phyloP scores from a whole-genome alignment of 1,284 basidiomycete genomes.

The Anthracocystis walkeri region DNA sequence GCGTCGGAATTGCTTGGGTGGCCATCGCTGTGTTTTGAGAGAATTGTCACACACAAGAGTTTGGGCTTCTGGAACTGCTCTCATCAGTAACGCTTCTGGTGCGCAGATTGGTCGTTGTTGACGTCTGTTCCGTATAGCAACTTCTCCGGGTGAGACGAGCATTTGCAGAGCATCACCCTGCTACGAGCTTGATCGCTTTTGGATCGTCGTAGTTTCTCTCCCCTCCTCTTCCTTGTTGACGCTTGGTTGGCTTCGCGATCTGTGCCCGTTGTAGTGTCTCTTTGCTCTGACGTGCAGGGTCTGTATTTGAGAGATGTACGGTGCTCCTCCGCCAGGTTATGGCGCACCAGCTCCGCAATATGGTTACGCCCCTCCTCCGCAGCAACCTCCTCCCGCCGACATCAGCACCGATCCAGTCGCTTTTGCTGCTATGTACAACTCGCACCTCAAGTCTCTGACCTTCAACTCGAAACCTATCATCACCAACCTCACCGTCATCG shows the following conservation, averaged over 20 bases:
- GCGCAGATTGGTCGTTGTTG: background rate
- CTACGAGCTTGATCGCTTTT: background rate
- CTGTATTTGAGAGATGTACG: conserved; percentile 28
- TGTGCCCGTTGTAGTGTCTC: conserved; percentile 16
- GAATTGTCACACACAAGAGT: background rate
- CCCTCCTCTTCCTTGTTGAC: background rate
- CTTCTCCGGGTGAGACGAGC: conserved; percentile 13
- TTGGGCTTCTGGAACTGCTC: background rate
- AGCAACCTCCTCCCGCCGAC: conserved; percentile 16
- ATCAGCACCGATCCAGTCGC: conserved; percentile 73
- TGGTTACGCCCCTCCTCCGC: conserved; percentile 24
- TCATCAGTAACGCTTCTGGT: background rate
- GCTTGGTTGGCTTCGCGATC: background rate
- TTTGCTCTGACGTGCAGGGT: background rate
- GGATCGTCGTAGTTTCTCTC: background rate
- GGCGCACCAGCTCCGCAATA: conserved; percentile 27
- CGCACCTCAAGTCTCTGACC: conserved; percentile 83
- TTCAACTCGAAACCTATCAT: conserved; percentile 97
- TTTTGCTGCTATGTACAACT: conserved; percentile 76
- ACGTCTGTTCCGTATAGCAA: conserved; percentile 1
- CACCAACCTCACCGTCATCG: conserved; percentile 91
- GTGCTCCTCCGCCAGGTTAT: conserved; percentile 32
- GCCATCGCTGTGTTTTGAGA: background rate
- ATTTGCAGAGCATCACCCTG: background rate
- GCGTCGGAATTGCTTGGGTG: background rate